Conservation (phyloP, 352 stramenopile species). For the Elongisporangium undulatum region DNA sequence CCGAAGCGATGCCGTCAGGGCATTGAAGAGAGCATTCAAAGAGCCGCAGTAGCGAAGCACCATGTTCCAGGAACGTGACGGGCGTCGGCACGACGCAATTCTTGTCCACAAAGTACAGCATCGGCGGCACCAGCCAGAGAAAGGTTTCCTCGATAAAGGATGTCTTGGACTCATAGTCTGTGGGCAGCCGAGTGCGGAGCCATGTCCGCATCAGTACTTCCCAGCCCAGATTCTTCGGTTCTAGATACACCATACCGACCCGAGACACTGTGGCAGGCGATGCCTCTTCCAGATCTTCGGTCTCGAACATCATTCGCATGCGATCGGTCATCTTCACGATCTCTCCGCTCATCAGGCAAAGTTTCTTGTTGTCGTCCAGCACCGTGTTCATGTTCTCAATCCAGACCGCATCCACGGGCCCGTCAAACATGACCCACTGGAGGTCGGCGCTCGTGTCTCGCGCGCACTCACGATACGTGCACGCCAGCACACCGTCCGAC, state of each 20-base stretch:
- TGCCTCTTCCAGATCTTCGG: constrained; percentile 88
- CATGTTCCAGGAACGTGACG: constrained; percentile 89
- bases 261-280: constrained; percentile 89
- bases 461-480: constrained; percentile 92
- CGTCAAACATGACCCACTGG: constrained; percentile 94
- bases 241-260: constrained; percentile 92
- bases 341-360: constrained; percentile 93
- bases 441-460: constrained; percentile 74
- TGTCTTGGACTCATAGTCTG: constrained; percentile 23
- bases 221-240: constrained; percentile 90
- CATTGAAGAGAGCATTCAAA: constrained; percentile 78
- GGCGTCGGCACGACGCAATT: constrained; percentile 76
- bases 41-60: constrained; percentile 75
- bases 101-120: constrained; percentile 93
- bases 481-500: constrained; percentile 93
- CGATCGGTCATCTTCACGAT: constrained; percentile 94
- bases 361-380: constrained; percentile 92
- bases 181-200: constrained; percentile 55
- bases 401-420: constrained; percentile 92
- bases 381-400: constrained; percentile 97
- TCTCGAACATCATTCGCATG: constrained; percentile 97
- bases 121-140: constrained; percentile 87
- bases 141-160: constrained; percentile 76
- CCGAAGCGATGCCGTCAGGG: constrained; percentile 48
- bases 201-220: constrained; percentile 86